Base-by-base conservation (phyloP, 2,329 filamentous ascomycete genomes). In the Aspergillus niger region DNA sequence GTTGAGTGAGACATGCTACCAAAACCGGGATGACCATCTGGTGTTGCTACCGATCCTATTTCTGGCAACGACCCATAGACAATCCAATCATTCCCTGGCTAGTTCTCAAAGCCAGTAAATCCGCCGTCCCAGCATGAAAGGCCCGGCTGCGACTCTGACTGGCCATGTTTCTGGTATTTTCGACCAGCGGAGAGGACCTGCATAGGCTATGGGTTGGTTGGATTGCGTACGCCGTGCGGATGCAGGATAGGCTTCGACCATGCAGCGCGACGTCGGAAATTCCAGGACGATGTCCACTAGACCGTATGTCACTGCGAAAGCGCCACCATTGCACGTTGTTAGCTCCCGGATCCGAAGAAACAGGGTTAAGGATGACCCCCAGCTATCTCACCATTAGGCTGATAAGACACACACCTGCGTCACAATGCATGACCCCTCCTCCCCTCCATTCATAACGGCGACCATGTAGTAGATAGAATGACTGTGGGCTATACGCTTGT, bases 101-200 rank as follows among this genome's bases (percentile, higher is more conserved):
- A 54, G 62, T 39, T 41, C 49, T 43, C 49, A 24, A 26, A 51
- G 43, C 58, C 54, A 48, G 24, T 38, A 5, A 36, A 24, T 47
- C 41, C 58, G 50, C 57, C 52, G 61, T 63, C 59, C 49, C 43
- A 24, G 47, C 22, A 43, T n/a, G 47, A 30, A 13, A 2, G 57
- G 32, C 32, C 50, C 57, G 51, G 17, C 48, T 22, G 11, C 50
- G 39, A 36, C 50, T 57, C 52, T 65, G 52, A 65, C 50, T 65
- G 63, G 63, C 61, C 57, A 58, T 61, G 63, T 65, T 65, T 65
- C 63, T 65, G 47, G 56, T 59, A 62, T 60, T 58, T 63, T 62
- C 49, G 57, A 50, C 49, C 28, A 39, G 30, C 49, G 57, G 50
- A 52, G 49, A 55, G 52, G 36, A 60, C 51, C 59, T 58, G 54